Base-by-base conservation (phyloP, 805 yeast species). In the Jamesozyma hellenica region DNA sequence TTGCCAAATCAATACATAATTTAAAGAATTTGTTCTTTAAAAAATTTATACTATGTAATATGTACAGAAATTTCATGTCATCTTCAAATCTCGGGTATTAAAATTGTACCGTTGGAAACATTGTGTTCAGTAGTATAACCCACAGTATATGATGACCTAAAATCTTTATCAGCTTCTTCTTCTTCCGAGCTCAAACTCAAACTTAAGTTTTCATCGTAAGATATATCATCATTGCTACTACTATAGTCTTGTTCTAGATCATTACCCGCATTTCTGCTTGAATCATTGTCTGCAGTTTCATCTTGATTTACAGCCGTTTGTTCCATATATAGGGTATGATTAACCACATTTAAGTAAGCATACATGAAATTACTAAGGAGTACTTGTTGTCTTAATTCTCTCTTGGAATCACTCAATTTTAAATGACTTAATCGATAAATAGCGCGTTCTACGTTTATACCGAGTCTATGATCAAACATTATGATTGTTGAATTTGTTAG, bases 281-380 rank as follows among this genome's bases (percentile, higher is more conserved):
- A 13, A 27, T 37, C 40, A 32, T 26, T 32, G 2, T 34, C 41
- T 7, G 10, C 15, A 4, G 31, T 23, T 4, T 16, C n/a, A 39
- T 35, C 31, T 38, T 51, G 64, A 25, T 36, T 67, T 71, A 27
- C 34, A 21, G 67, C 72, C 44, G 67, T 59, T 44, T 79, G 85
- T 51, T 82, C 90, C 45, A 83, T 60, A 59, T 80, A 85, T 49
- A 82, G 66, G 13, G 90, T 88, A 57, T 90, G 96, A 60, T 90
- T 94, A 41, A 92, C 95, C 61, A 92, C 68, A 56, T 92, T 90
- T 67, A 92, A 71, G 61, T 92, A 92, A 0, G 96, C 90, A 57
- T 92, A 92, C 98, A 92, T 92, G 73, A 92, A 92, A 59, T 92
- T 92, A 43, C 96, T 85, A 47, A 92, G 64, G 36, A 92, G 60